A percentile compares a stretch with the other conserved stretches of the same genome.
Conservation (phyloP, 768 basidiomycete species). For the Psilocybe sp. region DNA sequence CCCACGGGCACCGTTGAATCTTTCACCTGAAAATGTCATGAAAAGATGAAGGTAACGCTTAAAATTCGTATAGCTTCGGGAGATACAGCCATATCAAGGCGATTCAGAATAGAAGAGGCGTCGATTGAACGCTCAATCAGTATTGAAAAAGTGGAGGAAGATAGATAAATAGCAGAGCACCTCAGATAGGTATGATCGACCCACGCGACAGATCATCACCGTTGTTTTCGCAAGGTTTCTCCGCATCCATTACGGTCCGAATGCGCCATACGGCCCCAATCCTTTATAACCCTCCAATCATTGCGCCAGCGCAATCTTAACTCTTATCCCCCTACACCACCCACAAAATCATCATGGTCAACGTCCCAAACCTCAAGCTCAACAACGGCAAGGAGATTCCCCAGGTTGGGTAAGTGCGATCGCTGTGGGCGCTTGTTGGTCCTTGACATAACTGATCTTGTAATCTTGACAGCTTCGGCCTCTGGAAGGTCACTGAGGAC, state of each 20-base stretch:
- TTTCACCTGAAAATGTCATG: too few species aligned
- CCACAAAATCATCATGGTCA: constrained; percentile 16
- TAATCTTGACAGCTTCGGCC: constrained; percentile 24
- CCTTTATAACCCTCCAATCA: neutral
- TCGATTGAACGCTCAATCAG: too few species aligned
- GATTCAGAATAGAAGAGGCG: too few species aligned
- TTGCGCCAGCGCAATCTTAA: neutral
- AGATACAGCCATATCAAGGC: too few species aligned
- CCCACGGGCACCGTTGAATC: too few species aligned
- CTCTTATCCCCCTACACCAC: constrained; percentile 1
- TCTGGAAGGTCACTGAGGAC: constrained; percentile 45
- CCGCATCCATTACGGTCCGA: constrained; percentile 10
- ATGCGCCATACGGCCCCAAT: neutral
- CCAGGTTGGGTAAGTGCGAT: constrained; percentile 22
- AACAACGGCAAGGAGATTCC: constrained; percentile 27
- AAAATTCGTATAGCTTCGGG: too few species aligned
- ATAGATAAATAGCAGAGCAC: too few species aligned
- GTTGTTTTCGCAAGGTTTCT: constrained; percentile 9
- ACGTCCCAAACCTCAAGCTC: constrained; percentile 24
- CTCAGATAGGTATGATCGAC: neutral
- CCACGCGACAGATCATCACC: constrained; percentile 9
- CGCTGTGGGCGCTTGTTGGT: neutral
- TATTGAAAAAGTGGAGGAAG: too few species aligned
- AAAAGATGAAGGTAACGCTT: too few species aligned
- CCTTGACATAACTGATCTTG: constrained; percentile 14